Base-by-base conservation (phyloP, 1,139 yeast genomes). In the Diutina neorugosa region DNA sequence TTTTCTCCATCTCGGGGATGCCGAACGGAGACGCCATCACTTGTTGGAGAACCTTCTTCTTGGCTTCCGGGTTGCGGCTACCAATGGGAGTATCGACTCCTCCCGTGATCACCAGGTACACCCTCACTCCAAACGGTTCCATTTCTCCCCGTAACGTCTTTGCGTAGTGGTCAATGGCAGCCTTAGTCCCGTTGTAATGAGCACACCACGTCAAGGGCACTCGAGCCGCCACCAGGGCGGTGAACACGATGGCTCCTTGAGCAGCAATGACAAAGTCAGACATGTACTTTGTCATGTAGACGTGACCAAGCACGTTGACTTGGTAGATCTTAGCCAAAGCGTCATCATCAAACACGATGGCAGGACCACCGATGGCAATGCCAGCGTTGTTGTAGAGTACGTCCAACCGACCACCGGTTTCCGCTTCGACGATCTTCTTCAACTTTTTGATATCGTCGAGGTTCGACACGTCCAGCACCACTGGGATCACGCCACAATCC, bases 231-330 rank as follows among this genome's bases (percentile, higher is more conserved):
- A 70, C 67, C 1, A 74, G 69, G n/a, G 65, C 54, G 2, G 76
- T 71, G 61, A 67, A 72, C n/a, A 70, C 63, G 42, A 71, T 69
- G 0, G 66, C 58, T 0, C 77, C 76, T 52, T 65, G 61, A n/a
- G 70, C 63, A 1, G 60, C 65, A 52, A 72, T 70, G 12, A 71
- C 66, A 48, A 57, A 62, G 23, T 65, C 67, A 8, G 62, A 54
- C 57, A 71, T 58, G 55, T 69, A 62, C 56, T 69, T 70, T 16
- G 74, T 69, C 62, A 71, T 59, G 54, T 61, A 64, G 51, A 71
- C 70, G 54, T 71, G 76, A 9, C 75, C 76, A 42, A 70, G 56
- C 1, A 68, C 69, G 57, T 72, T 71, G 43, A 71, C 69, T 53
- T 67, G 63, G 55, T 69, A 69, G 3, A 66, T 43, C 40, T 56